Conservation (phyloP, 2,329 filamentous ascomycete species). For the Pseudogymnoascus sp. region DNA sequence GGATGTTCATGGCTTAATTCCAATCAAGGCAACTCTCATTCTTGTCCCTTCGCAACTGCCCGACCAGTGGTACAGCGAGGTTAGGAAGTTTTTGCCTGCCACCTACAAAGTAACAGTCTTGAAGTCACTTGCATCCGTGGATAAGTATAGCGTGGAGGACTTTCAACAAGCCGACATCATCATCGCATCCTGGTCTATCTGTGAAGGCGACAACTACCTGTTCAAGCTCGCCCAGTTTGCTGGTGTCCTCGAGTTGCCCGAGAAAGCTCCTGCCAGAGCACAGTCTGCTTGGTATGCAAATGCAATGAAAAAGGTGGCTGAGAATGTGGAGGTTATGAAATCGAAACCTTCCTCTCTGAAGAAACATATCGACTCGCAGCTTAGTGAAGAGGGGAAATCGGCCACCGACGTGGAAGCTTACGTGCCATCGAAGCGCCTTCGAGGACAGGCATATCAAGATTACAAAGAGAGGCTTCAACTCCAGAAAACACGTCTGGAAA, state of each 20-base stretch:
- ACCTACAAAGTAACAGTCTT: conserved; percentile 39
- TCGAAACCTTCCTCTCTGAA: conserved; percentile 22
- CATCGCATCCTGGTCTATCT: conserved; percentile 43
- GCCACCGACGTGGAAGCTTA: conserved; percentile 30
- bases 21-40: conserved; percentile 49
- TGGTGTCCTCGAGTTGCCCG: conserved; percentile 31
- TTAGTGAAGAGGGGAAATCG: conserved; percentile 24
- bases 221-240: conserved; percentile 40
- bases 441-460: conserved; percentile 27
- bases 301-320: conserved; percentile 34
- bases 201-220: conserved; percentile 41
- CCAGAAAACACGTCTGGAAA: neutral
- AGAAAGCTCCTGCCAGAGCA: conserved; percentile 32
- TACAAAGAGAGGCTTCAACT: conserved; percentile 11
- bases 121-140: conserved; percentile 32
- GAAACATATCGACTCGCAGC: conserved; percentile 25
- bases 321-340: conserved; percentile 26
- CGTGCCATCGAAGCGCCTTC: conserved; percentile 33
- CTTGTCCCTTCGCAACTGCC: conserved; percentile 47
- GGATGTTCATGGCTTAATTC: conserved; percentile 16
- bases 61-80: conserved; percentile 49
- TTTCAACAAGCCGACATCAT: conserved; percentile 45
- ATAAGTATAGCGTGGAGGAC: conserved; percentile 34
- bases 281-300: conserved; percentile 44
- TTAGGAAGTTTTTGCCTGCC: conserved; percentile 36